Conservation (phyloP, 108 stramenopile genomes). For the Nitzschia inconspicua region DNA sequence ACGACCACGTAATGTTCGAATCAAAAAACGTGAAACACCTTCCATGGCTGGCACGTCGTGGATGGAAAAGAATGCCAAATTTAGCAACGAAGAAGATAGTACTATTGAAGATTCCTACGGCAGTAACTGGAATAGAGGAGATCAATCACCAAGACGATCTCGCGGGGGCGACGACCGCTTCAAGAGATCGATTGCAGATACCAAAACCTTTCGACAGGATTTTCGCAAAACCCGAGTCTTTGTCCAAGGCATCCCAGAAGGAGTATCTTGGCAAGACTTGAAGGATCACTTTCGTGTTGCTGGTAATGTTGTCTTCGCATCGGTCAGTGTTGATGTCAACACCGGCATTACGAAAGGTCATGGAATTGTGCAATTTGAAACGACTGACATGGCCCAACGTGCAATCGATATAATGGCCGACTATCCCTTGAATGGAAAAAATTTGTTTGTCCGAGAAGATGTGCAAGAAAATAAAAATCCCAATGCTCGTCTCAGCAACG, state of each 20-base stretch:
- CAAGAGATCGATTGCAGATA: slow-evolving; percentile 8
- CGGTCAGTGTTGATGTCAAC: slow-evolving; percentile 54
- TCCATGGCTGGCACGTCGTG: slow-evolving; percentile 27
- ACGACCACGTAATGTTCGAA: neutral
- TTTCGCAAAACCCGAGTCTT: slow-evolving; percentile 79
- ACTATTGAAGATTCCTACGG: neutral
- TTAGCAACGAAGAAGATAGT: slow-evolving; percentile 4
- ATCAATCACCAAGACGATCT: neutral
- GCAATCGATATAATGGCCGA: slow-evolving; percentile 78
- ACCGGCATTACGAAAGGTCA: slow-evolving; percentile 71
- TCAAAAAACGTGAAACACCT: neutral
- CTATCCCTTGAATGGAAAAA: slow-evolving; percentile 64
- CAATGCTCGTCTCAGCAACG: neutral
- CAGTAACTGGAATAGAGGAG: neutral
- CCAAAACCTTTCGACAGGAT: slow-evolving; percentile 34
- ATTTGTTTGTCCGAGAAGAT: slow-evolving; percentile 74
- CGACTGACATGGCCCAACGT: slow-evolving; percentile 53
- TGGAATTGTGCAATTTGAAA: slow-evolving; percentile 84
- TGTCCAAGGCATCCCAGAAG: slow-evolving; percentile 65
- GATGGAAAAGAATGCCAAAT: slow-evolving; percentile 34
- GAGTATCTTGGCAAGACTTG: slow-evolving; percentile 75
- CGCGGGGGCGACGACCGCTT: neutral
- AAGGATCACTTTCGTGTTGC: slow-evolving; percentile 79
- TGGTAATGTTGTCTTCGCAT: slow-evolving; percentile 82
- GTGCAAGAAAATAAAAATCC: slow-evolving; percentile 50